phyloP scores from a whole-genome alignment of 1,284 basidiomycete species.

The Cryptococcus sp. region DNA sequence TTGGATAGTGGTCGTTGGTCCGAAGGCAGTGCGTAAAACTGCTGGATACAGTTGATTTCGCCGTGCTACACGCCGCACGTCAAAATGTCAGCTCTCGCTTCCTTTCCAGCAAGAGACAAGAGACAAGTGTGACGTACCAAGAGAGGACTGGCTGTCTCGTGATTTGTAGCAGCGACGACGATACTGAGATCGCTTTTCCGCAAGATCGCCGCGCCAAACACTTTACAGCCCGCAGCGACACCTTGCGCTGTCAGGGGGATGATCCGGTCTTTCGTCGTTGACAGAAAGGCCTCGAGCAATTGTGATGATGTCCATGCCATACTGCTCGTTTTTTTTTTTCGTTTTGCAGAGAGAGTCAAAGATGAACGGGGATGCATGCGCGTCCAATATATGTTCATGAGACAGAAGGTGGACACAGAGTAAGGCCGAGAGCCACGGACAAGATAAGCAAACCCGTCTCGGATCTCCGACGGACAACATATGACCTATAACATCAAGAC shows the following conservation, averaged over 20 bases:
- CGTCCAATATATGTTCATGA: too few species aligned
- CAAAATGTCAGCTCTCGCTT: too few species aligned
- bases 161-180: conserved; percentile 32
- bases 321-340: too few species aligned
- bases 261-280: conserved; percentile 23
- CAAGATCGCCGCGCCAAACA: conserved; percentile 40
- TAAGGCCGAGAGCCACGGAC: background rate
- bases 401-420: background rate
- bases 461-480: background rate
- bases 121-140: conserved; percentile 21
- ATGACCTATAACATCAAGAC: too few species aligned
- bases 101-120: background rate
- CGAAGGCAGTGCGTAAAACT: conserved; percentile 28
- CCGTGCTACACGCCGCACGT: conserved; percentile 22
- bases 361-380: too few species aligned
- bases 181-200: conserved; percentile 31
- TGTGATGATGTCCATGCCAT: conserved; percentile 1
- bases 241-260: conserved; percentile 29
- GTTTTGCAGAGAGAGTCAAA: too few species aligned
- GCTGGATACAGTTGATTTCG: conserved; percentile 35
- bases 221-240: conserved; percentile 31
- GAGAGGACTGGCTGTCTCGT: conserved; percentile 29
- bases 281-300: conserved; percentile 26
- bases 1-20: conserved; percentile 19
- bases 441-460: conserved; percentile 1